phyloP scores from a whole-genome alignment of 1,284 basidiomycete genomes.

The Ceratobasidium sp. region DNA sequence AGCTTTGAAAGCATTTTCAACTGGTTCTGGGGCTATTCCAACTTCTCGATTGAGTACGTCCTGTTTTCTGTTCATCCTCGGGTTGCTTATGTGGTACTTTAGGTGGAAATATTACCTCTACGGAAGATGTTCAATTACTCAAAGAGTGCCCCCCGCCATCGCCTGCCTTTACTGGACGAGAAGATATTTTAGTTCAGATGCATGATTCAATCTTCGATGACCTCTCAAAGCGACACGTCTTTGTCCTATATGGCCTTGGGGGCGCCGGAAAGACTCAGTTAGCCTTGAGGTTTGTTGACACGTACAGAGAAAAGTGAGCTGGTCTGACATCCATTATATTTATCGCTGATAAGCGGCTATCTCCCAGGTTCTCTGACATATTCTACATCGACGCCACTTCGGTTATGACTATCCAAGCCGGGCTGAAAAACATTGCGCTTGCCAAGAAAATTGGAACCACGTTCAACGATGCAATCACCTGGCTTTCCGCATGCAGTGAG shows the following conservation, averaged over 20 bases:
- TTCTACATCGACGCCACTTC: slow-evolving; percentile 30
- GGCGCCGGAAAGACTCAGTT: slow-evolving; percentile 30
- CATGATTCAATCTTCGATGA: neutral
- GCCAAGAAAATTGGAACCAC: neutral
- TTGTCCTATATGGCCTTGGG: slow-evolving; percentile 30
- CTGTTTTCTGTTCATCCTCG: neutral
- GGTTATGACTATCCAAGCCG: neutral
- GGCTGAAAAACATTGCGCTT: neutral
- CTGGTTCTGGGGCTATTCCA: neutral
- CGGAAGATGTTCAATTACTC: neutral
- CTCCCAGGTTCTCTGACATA: slow-evolving; percentile 4
- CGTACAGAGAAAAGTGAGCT: neutral
- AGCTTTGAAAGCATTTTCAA: neutral
- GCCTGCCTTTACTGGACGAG: neutral
- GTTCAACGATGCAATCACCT: slow-evolving; percentile 9
- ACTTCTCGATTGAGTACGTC: slow-evolving; percentile 3
- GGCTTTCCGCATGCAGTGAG: neutral
- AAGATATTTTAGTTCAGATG: neutral
- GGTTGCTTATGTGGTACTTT: neutral
- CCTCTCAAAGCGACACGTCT: neutral
- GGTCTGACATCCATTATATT: neutral
- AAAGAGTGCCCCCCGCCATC: slow-evolving; percentile 11
- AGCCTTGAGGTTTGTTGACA: slow-evolving; percentile 16
- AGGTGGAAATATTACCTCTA: neutral
- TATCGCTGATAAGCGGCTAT: neutral